Evolutionary conservation across 768 basidiomycete species (phyloP), one percentile per base, ranked within the genome.

Genomic region (Lanmaoa pseudosensibilis): DNA sequence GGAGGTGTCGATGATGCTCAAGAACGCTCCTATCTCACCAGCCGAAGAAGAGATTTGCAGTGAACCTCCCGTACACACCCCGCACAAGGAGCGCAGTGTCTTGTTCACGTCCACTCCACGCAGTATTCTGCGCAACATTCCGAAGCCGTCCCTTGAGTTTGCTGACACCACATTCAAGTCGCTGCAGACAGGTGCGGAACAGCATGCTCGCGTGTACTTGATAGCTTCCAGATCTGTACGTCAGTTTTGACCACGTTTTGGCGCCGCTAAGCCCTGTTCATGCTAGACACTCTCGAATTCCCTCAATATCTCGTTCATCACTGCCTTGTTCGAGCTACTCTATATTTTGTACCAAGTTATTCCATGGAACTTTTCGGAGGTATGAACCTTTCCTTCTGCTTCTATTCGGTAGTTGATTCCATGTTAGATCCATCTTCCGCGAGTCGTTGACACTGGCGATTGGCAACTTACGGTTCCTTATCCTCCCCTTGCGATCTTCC

Each of bases 201-300:
- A 65, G 23, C 59, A 65, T 43, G 63, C 63, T 38, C 57, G 53
- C 40, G 57, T 44, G 19, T 63, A 58, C 54, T 23, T 72, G 27
- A 37, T 64, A 19, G 62, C 58, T n/a, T 66, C 62, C 12, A 66
- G 72, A 68, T 58, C 68, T 34, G 72, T 72, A 57, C 30, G 70
- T 62, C 21, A 27, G n/a, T 9, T 39, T 21, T 2, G 25, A 16
- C 39, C 36, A 5, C 37, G 10, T 47, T 19, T 48, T 34, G 9
- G 37, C 37, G 1, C 5, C 12, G 23, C 33, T 60, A 32, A 66
- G 12, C 15, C 18, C 4, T n/a, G 44, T 53, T 55, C 41, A n/a
- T 50, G 21, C 10, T 41, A 78, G 87, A 81, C 82, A 51, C 74
- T 88, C 11, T 89, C 88, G n/a, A 83, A 82, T 59, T 83, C 87